Base-by-base conservation (phyloP, 352 stramenopile genomes). In the Plasmopara muralis region DNA sequence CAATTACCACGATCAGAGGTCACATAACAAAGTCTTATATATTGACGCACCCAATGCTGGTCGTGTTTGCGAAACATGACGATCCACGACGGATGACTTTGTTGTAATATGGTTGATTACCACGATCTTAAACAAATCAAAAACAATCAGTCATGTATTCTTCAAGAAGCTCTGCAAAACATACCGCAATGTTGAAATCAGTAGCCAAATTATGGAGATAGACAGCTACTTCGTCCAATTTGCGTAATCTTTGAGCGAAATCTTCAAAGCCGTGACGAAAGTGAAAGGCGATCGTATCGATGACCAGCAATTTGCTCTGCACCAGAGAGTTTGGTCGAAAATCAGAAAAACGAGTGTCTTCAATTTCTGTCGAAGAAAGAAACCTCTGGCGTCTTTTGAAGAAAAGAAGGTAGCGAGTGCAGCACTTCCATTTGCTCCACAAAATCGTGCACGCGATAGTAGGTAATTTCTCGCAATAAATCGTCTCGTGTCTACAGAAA, bases 221-320 rank as follows among this genome's bases (percentile, higher is more conserved):
- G 0, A 48, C 57, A 35, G 88, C 80, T 42, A 96, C 62, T 20
- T 65, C 62, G n/a, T 85, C 81, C n/a, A 97, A 62, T 9, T 74
- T 62, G 20, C 83, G 66, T 9, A 72, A 55, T 14, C 89, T 74
- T 54, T 84, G 69, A 1, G 53, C 47, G 45, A 81, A 92, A 37
- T 95, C 68, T 47, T 91, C 77, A 44, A 87, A 91, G 0, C 72
- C 80, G 42, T 95, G 85, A 9, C 94, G 77, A 67, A 96, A 97
- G 62, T 97, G 94, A 72, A 98, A 98, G 12, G 94, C 88, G 15
- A 98, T 69, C 18, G 79, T 96, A 53, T 98, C 94, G n/a, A 98
- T 53, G 4, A 98, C 72, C 8, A 98, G 28, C 13, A 97, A 57
- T 43, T 87, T 85, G 41, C 96, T 83, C 60, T 94, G 56, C 6